Evolutionary conservation across 371 early-diverging fungal genomes (phyloP).

Genomic region (Apophysomyces ossiformis): DNA sequence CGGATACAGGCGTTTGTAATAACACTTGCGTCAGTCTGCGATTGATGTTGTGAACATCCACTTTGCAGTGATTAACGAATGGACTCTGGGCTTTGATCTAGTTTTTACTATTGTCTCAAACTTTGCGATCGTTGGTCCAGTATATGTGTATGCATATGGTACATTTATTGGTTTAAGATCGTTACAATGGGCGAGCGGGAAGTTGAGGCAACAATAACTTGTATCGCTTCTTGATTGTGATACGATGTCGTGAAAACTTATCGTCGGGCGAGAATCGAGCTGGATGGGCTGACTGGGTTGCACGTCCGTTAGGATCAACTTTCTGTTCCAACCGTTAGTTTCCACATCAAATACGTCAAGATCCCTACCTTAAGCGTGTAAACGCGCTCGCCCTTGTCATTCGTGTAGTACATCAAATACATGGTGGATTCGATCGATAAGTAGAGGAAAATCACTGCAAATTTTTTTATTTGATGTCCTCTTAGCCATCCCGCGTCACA

Average conservation of each 20-base stretch:
- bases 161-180: background rate
- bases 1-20: too few species aligned
- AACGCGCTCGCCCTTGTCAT: slow-evolving; percentile 86
- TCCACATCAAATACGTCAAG: background rate
- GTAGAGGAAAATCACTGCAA: background rate
- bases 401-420: slow-evolving; percentile 95
- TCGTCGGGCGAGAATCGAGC: slow-evolving; percentile 98
- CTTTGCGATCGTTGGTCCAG: background rate
- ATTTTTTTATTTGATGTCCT: background rate
- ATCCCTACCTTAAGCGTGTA: slow-evolving; percentile 93
- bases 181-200: slow-evolving; percentile 45
- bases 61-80: too few species aligned
- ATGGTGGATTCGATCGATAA: slow-evolving; percentile 49
- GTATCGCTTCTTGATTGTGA: slow-evolving; percentile 96
- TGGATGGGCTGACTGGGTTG: slow-evolving; percentile 96
- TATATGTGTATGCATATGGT: slow-evolving; percentile 3
- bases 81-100: too few species aligned
- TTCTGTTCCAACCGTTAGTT: slow-evolving; percentile 62
- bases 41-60: too few species aligned
- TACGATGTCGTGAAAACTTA: slow-evolving; percentile 97
- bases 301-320: slow-evolving; percentile 73
- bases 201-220: slow-evolving; percentile 86
- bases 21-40: too few species aligned
- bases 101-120: background rate
- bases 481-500: too few species aligned